phyloP scores from a whole-genome alignment of 805 yeast genomes.

The Lipomyces japonicus region DNA sequence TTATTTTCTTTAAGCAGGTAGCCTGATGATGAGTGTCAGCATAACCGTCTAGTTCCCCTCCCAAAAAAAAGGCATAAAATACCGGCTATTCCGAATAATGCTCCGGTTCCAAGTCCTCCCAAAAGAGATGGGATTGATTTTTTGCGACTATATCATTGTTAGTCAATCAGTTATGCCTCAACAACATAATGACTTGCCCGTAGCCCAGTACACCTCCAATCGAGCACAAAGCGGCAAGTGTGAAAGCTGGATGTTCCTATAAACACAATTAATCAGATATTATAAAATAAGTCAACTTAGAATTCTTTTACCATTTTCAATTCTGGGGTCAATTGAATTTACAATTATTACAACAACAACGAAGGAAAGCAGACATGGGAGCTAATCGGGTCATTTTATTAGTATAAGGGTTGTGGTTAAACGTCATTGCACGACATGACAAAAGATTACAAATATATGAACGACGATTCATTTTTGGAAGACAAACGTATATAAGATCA shows the following conservation, averaged over 20 bases:
- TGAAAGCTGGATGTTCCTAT: conserved; percentile 73
- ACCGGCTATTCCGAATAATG: conserved; percentile 39
- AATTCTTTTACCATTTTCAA: too few relatives aligned
- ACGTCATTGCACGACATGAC: too few relatives aligned
- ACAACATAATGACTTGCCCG: conserved; percentile 39
- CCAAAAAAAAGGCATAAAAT: conserved; percentile 40
- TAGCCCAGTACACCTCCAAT: conserved; percentile 71
- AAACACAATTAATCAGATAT: not conserved
- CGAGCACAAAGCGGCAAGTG: conserved; percentile 64
- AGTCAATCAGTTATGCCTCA: too few relatives aligned
- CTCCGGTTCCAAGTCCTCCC: conserved; percentile 57
- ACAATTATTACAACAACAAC: too few relatives aligned
- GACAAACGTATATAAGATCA: too few relatives aligned
- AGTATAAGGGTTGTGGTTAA: too few relatives aligned
- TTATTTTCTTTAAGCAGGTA: conserved; percentile 68
- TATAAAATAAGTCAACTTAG: too few relatives aligned
- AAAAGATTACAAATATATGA: too few relatives aligned
- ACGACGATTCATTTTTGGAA: too few relatives aligned
- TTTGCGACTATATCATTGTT: conserved; percentile 46
- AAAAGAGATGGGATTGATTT: conserved; percentile 74
- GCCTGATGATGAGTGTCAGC: conserved; percentile 41
- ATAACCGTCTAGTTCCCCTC: conserved; percentile 42
- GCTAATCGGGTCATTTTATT: too few relatives aligned
- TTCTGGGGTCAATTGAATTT: too few relatives aligned
- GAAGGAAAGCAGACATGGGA: too few relatives aligned